Base-by-base conservation (phyloP, 177 flowering plant genomes). In the Tripterygium wilfordii region DNA sequence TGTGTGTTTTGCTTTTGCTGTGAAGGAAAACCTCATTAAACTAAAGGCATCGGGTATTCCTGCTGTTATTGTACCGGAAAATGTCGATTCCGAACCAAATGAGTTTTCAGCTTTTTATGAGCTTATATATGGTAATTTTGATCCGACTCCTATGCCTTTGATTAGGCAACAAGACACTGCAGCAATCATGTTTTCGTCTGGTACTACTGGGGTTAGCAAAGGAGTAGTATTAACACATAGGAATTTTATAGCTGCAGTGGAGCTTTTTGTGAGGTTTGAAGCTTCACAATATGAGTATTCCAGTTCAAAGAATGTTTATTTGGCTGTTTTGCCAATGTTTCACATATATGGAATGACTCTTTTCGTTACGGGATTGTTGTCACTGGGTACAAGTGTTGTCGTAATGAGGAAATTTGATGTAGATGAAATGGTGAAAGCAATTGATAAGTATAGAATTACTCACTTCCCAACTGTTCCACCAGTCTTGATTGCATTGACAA, bases 381-480 rank as follows among this genome's bases (percentile, higher is more conserved):
- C 88, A 0, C 54, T 82, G 43, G 96, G 97, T 1, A 47, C 79
- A 28, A 49, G 53, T 0, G 22, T 85, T 56, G 84, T 87, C 42
- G 77, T 88, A 18, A 80, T 87, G 97, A 76, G 56, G 56, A 80
- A 56, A 49, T 90, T 82, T 41, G 62, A 74, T 50, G 51, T 20
- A 2, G 48, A 63, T 31, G 87, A 79, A 37, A 59, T 75, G 56
- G 68, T 69, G 46, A 70, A 48, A 47, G 73, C 61, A 9, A 78
- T 87, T 39, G 79, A 70, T 27, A 61, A 47, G 49, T 80, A 63
- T 57, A 46, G 42, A 31, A 78, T 90, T 2, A 84, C 96, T 5
- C 94, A 90, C 41, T 57, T 84, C 6, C 85, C 77, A 0, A 67
- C 59, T 37, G 94, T 82, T 29, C 96, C 96, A 1, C 91, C 96